Conservation (phyloP, 78 protist species). For the Dictyostelium firmibasis region DNA sequence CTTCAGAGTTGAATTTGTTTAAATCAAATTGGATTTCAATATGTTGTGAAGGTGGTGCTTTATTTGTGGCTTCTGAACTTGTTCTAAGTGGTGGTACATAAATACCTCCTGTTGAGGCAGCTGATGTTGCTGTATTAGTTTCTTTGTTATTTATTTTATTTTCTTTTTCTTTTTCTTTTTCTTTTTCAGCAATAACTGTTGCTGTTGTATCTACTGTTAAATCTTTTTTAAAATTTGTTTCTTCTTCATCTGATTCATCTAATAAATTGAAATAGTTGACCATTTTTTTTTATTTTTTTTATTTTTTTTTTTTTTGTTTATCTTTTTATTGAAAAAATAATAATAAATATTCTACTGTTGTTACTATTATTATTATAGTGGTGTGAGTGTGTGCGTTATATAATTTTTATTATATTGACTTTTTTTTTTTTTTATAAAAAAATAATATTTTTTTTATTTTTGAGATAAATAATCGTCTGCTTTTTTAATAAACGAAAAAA, state of each 20-base stretch:
- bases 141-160: not conserved
- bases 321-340: not conserved
- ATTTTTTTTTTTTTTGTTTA: not conserved
- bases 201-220: not conserved
- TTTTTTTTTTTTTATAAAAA: too few relatives aligned
- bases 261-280: slow-evolving; percentile 53
- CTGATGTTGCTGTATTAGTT: not conserved
- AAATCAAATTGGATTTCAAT: slow-evolving; percentile 33
- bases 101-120: not conserved
- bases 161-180: slow-evolving; percentile 6
- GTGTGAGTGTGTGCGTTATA: not conserved
- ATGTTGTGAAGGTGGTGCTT: slow-evolving; percentile 28
- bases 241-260: slow-evolving; percentile 50
- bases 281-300: not conserved
- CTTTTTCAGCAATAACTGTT: not conserved
- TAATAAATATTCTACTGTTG: too few relatives aligned
- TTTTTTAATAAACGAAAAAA: not conserved
- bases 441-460: too few relatives aligned
- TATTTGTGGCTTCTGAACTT: not conserved
- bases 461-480: not conserved
- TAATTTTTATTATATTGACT: too few relatives aligned
- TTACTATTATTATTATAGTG: not conserved
- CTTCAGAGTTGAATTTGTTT: not conserved
- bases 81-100: slow-evolving; percentile 12
- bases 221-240: not conserved